Evolutionary conservation across 2,329 filamentous ascomycete species (phyloP).

Genomic region (Tolypocladium capitatum): DNA sequence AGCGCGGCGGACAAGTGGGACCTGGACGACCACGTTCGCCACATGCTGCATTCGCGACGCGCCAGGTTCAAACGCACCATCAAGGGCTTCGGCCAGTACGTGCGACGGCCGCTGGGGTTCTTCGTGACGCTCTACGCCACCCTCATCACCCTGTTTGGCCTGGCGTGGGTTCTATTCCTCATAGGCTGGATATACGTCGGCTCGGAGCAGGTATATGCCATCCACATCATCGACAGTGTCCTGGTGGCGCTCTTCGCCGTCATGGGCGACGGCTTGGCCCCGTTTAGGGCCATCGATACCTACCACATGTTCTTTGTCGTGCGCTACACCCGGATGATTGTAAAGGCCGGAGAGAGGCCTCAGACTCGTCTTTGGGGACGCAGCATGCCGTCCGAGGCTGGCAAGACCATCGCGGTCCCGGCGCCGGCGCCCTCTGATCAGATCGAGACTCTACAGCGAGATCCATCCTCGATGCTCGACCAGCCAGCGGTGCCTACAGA

Average conservation of each 20-base stretch:
- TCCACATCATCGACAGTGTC: slow-evolving; percentile 58
- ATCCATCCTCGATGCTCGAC: background rate
- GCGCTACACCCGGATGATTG: slow-evolving; percentile 38
- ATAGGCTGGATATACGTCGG: slow-evolving; percentile 85
- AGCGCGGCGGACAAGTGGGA: slow-evolving; percentile 58
- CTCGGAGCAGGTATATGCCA: slow-evolving; percentile 52
- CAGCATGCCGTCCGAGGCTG: background rate
- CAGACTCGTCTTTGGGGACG: background rate
- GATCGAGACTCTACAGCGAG: background rate
- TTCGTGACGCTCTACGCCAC: slow-evolving; percentile 73
- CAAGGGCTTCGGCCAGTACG: slow-evolving; percentile 71
- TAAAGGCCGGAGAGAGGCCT: slow-evolving; percentile 28
- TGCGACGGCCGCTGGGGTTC: slow-evolving; percentile 64
- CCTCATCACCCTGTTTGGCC: slow-evolving; percentile 70
- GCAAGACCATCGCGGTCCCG: background rate
- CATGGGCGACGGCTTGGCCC: slow-evolving; percentile 56
- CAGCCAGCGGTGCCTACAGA: slow-evolving; percentile 3
- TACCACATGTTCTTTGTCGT: slow-evolving; percentile 80
- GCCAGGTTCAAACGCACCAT: slow-evolving; percentile 67
- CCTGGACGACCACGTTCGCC: slow-evolving; percentile 74
- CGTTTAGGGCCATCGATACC: slow-evolving; percentile 68
- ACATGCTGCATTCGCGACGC: slow-evolving; percentile 73
- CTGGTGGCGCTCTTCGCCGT: slow-evolving; percentile 59
- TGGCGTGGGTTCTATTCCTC: slow-evolving; percentile 82
- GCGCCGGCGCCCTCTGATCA: background rate